Conservation (phyloP, 495 filamentous ascomycete species). For the Penicillium diatomitis region DNA sequence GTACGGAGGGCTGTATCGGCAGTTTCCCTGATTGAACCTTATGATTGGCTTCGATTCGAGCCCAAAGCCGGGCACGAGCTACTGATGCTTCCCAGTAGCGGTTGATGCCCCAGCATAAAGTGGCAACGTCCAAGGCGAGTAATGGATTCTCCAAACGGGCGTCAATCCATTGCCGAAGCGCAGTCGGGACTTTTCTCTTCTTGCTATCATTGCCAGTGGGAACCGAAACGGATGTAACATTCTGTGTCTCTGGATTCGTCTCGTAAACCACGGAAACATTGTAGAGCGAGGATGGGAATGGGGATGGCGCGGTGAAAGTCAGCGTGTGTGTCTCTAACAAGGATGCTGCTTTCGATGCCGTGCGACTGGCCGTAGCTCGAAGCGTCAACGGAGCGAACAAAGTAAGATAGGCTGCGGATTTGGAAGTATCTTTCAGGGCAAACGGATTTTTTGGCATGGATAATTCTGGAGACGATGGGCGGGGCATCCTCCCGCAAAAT, state of each 20-base stretch:
- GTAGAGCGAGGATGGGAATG: constrained; percentile 31
- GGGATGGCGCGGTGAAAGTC: constrained; percentile 25
- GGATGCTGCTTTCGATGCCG: constrained; percentile 6
- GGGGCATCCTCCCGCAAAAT: constrained; percentile 26
- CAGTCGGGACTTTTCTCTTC: constrained; percentile 19
- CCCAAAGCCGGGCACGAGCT: constrained; percentile 31
- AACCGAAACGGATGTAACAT: constrained; percentile 24
- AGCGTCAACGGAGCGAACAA: constrained; percentile 31
- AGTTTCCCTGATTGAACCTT: background rate
- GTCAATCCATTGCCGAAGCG: constrained; percentile 34
- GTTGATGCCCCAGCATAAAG: constrained; percentile 36
- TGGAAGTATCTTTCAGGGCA: constrained; percentile 20
- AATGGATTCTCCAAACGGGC: constrained; percentile 27
- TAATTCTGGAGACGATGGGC: constrained; percentile 11
- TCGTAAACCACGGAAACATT: constrained; percentile 30
- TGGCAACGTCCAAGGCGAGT: constrained; percentile 31
- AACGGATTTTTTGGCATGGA: constrained; percentile 29
- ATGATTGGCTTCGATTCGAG: constrained; percentile 23
- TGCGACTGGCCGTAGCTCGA: constrained; percentile 16
- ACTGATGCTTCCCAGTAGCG: constrained; percentile 35
- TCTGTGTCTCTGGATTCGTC: constrained; percentile 31
- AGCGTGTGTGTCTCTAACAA: constrained; percentile 30
- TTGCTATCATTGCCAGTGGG: constrained; percentile 11
- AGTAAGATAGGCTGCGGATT: constrained; percentile 26
- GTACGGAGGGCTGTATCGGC: background rate